phyloP scores from a whole-genome alignment of 176 grass and related monocot species.

The Alloteropsis semialata region DNA sequence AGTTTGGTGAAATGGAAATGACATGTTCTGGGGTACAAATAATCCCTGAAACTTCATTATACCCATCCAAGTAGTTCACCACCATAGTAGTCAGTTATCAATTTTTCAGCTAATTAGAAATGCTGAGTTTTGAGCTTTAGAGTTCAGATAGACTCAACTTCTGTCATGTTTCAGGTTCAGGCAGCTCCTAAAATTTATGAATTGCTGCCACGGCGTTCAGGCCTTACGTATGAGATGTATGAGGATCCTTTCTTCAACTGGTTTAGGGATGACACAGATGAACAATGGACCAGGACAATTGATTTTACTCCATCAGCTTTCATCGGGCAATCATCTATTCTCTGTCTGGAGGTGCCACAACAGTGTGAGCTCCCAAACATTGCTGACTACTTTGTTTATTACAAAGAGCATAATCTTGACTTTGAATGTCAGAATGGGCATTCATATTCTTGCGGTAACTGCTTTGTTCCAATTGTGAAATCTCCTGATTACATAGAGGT shows the following conservation, averaged over 20 bases:
- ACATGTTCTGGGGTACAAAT: background rate
- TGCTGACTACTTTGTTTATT: slow-evolving; percentile 63
- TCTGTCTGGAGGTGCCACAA: slow-evolving; percentile 66
- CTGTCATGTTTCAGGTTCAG: slow-evolving; percentile 43
- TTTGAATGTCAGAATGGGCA: slow-evolving; percentile 34
- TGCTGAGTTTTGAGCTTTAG: background rate
- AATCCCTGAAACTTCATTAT: background rate
- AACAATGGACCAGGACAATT: slow-evolving; percentile 68
- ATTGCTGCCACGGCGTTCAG: background rate
- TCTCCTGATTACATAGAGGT: slow-evolving; percentile 32
- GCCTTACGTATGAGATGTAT: slow-evolving; percentile 37
- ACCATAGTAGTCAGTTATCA: background rate
- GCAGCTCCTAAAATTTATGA: slow-evolving; percentile 80
- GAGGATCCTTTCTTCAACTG: slow-evolving; percentile 62
- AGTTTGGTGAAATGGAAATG: background rate
- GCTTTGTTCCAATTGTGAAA: slow-evolving; percentile 68
- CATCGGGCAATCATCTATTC: slow-evolving; percentile 76
- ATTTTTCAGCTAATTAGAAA: background rate
- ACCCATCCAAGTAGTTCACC: background rate
- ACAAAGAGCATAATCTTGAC: slow-evolving; percentile 37
- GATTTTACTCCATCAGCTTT: slow-evolving; percentile 73
- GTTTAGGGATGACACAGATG: slow-evolving; percentile 62
- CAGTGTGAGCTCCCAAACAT: slow-evolving; percentile 55
- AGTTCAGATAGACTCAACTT: background rate
- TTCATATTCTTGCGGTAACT: slow-evolving; percentile 52